These are phyloP conservation scores for Solanum sparsipilum DNA, from an alignment of 257 asterid genomes.

Conservation along the genomic window DNA sequence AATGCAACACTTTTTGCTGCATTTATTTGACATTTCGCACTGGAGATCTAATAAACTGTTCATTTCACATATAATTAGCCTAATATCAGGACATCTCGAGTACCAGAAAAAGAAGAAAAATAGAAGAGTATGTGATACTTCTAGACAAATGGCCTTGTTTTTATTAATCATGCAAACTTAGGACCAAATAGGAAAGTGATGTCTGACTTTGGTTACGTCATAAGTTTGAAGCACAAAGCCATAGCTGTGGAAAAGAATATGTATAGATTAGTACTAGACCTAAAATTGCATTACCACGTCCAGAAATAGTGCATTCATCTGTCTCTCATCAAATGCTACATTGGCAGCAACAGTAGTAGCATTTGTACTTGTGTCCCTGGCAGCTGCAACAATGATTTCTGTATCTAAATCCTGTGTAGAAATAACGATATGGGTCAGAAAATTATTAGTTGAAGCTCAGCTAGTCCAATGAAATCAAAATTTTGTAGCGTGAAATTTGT, in stretches of 20 bases:
- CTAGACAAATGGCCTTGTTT: not conserved
- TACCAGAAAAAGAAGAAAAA: not conserved
- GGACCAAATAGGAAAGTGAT: not conserved
- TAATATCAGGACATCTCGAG: not conserved
- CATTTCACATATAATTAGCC: not conserved
- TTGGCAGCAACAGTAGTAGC: constrained; percentile 84
- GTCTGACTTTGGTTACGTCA: not conserved
- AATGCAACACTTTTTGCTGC: not conserved
- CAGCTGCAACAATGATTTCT: constrained; percentile 81
- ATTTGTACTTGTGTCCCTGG: constrained; percentile 55
- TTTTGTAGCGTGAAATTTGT: not conserved
- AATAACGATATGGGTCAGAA: not conserved
- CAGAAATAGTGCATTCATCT: constrained; percentile 89
- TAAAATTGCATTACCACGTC: constrained; percentile 54
- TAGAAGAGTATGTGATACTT: not conserved
- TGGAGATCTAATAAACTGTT: not conserved
- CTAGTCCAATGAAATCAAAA: not conserved
- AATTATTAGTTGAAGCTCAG: not conserved
- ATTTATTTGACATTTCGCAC: not conserved
- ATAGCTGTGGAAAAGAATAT: not conserved
- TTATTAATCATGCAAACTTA: not conserved
- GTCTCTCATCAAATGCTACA: constrained; percentile 72
- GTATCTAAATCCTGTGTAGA: constrained; percentile 71
- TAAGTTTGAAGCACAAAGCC: not conserved
- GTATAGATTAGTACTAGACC: not conserved